A percentile compares a stretch with the other conserved stretches of the same genome.
phyloP scores from a whole-genome alignment of 2,329 filamentous ascomycete species.

The Colletotrichum aenigma region DNA sequence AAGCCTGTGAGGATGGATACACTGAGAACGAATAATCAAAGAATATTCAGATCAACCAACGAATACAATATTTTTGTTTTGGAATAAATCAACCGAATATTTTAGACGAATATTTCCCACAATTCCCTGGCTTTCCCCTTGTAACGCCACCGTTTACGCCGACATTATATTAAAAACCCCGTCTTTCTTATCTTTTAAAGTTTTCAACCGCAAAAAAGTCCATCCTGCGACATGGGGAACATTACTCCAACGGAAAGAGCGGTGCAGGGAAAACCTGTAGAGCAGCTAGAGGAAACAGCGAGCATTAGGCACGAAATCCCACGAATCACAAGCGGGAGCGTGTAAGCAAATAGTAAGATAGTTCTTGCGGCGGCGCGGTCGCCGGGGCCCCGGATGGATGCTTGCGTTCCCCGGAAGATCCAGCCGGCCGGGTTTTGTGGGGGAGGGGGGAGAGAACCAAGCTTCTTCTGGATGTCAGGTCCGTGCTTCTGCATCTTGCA shows the following conservation, averaged over 20 bases:
- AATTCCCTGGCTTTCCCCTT: background rate
- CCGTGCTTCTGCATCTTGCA: background rate
- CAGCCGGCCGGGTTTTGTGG: background rate
- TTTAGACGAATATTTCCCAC: background rate
- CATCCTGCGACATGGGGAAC: background rate
- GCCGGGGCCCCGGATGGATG: background rate
- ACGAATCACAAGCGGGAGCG: background rate
- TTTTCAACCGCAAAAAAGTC: background rate
- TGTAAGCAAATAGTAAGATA: background rate
- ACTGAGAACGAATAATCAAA: background rate
- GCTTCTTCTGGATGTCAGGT: background rate
- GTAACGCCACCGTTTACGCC: background rate
- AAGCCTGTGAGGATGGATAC: background rate
- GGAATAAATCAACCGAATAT: background rate
- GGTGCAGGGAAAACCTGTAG: background rate
- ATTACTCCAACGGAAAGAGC: background rate
- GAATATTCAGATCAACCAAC: background rate
- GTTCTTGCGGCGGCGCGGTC: background rate
- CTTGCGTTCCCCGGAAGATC: background rate
- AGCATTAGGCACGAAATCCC: background rate
- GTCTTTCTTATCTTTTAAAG: background rate
- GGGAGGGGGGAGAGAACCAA: background rate
- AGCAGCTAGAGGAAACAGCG: background rate
- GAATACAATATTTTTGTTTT: too few species aligned
- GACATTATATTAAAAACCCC: background rate